Evolutionary conservation across 2,329 filamentous ascomycete genomes (phyloP), one percentile per base, ranked within the genome.

Genomic region (Cercospora citrullina): DNA sequence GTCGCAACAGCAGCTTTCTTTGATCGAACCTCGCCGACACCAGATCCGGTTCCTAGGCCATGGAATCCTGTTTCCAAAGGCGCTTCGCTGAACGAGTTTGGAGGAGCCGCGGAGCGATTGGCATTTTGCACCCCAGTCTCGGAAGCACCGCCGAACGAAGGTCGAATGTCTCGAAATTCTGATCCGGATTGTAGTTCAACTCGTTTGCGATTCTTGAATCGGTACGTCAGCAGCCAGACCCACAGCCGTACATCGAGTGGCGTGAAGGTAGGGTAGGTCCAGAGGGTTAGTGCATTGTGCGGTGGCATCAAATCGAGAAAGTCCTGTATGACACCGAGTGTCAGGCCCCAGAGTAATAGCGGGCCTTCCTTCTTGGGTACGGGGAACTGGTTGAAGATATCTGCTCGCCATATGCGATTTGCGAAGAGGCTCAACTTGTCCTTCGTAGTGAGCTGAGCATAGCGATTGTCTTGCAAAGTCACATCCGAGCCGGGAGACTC

Each of bases 231-330:
- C 9, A 88, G 75, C 80, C 84, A 88, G 64, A 91, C 84, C 10
- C 87, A 80, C 33, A 87, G 79, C 5, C 85, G 81, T 3, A 91
- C 81, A 73, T 91, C 89, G 66, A 82, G 83, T 1, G 86, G 83
- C 0, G 88, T 90, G 74, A 91, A 91, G 1, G 87, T 91, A 0
- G 89, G 89, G 73, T 90, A 90, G 31, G 84, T 85, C 88, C 89
- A 91, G 28, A 90, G 77, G 36, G 85, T 80, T 4, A 90, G 83
- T 1, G 87, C 85, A 63, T 86, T 87, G 70, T 86, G 81, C 1
- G 88, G 87, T n/a, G 89, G 89, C 4, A 91, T 79, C 74, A 90
- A 84, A 70, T 91, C 88, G 26, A 91, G 81, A 70, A 91, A 88
- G 77, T 91, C 89, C 16, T 87, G 87, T 45, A 91, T 78, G 33